Base-by-base conservation (phyloP, 805 yeast species). In the Spathaspora sp. region DNA sequence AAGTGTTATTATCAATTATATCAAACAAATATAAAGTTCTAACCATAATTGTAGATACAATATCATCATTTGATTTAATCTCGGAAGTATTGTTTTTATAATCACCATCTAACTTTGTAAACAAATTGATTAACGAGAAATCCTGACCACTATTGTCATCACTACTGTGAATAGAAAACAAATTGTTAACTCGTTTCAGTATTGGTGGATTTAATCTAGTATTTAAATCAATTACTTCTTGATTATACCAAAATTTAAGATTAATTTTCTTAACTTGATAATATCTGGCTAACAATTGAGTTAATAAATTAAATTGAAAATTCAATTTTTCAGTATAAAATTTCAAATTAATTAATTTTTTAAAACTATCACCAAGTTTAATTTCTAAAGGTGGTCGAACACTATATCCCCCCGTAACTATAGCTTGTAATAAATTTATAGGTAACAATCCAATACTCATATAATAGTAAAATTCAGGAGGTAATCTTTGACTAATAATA, bases 401-500 rank as follows among this genome's bases (percentile, higher is more conserved):
- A 31, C 78, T 72, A 54, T 80, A 79, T 32, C 73, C 69, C 1
- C 90, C 94, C 52, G 81, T 81, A 0, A 86, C 76, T 17, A 92
- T 74, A 0, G 90, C 81, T 55, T 86, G 87, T 42, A 86, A 76
- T 20, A 89, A 65, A 52, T 82, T 83, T 5, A 85, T 69, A 7
- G 85, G 80, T 11, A 87, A 70, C 20, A 92, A 64, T 1, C 97
- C 98, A 52, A 87, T 67, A 1, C 96, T 86, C 62, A 82, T 82
- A 66, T 90, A 94, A 64, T 86, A 91, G 61, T 82, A 86, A 42
- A 87, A 76, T 68, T 92, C 98, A 49, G 89, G 87, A 1, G 97
- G 96, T 48, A 94, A 73, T 62, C 92, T 81, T 65, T 87, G 89
- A 9, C 96, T 90, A 47, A 94, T 77, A 46, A 91, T 80, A 45